These are phyloP conservation scores for Bipolaris oryzae DNA, from an alignment of 2,329 filamentous ascomycete genomes.

Conservation along the genomic window DNA sequence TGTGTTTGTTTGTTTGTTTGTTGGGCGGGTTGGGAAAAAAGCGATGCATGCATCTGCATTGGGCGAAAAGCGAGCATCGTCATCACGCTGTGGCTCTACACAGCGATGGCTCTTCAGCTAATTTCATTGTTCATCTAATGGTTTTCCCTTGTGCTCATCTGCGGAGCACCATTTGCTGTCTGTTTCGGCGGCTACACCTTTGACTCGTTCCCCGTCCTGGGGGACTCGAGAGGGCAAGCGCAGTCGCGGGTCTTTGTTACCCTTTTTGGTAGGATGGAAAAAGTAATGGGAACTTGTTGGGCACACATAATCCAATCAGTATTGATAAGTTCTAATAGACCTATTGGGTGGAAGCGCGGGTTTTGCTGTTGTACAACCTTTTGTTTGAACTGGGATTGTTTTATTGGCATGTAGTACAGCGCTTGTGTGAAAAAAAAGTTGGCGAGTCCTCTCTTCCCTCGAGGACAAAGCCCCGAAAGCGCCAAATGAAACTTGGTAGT, in stretches of 20 bases:
- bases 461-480: conserved; percentile 2
- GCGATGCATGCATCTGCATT: conserved; percentile 15
- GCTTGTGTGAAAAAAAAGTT: conserved; percentile 3
- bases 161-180: conserved; percentile 30
- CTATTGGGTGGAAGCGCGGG: conserved; percentile 21
- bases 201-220: conserved; percentile 29
- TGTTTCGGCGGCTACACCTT: conserved; percentile 41
- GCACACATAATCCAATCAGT: conserved; percentile 25
- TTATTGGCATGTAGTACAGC: conserved; percentile 17
- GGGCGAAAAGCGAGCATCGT: conserved; percentile 28
- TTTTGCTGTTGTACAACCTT: conserved; percentile 13
- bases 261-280: conserved; percentile 11
- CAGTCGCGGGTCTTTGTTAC: conserved; percentile 35
- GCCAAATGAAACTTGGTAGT: conserved; percentile 4
- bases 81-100: conserved; percentile 30
- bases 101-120: conserved; percentile 44
- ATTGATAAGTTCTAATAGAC: conserved; percentile 28
- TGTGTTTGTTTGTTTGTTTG: conserved; percentile 16
- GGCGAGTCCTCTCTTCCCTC: conserved; percentile 6
- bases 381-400: not conserved
- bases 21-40: conserved; percentile 7
- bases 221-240: conserved; percentile 36
- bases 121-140: conserved; percentile 23
- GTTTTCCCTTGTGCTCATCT: conserved; percentile 26
- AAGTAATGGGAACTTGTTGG: conserved; percentile 11